Evolutionary conservation across 108 stramenopile species (phyloP), one percentile per base, ranked within the genome.

Genomic region (Cyclotella kingstonii): DNA sequence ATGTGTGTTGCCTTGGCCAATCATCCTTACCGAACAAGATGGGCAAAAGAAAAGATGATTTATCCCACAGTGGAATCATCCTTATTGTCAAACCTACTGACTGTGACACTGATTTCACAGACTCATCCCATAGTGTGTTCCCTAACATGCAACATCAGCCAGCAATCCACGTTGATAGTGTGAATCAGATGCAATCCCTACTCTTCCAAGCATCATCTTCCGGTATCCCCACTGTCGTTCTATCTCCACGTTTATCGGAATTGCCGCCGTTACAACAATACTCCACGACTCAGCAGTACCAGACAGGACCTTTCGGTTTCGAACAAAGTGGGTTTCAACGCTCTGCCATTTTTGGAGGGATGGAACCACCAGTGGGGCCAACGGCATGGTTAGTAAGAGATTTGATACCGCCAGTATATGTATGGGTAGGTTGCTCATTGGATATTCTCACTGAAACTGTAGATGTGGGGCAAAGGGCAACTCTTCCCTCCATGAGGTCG

Each of bases 361-460:
- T 55, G 4, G 84, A 85, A 61, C 84, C 87, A 15, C 87, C 87
- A 10, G 71, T 80, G 27, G 87, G 87, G 8, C 84, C 84, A 39
- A 80, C 84, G 12, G 78, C 82, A 14, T 88, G 84, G 82, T 47
- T 88, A 38, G 45, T 88, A 45, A 66, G 87, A 48, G 87, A 88
- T 65, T 85, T 88, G 68, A 57, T 74, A 25, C 87, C 87, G 14
- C 87, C 87, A 5, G 77, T 84, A 10, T 88, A 77, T 60, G 70
- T 69, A 33, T 88, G 84, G 84, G 71, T 88, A 22, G 84, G 82
- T 12, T 58, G 66, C 21, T 60, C 68, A 0, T 27, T 51, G 33
- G 59, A 60, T 41, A 34, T 68, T 1, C n/a, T 62, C 30, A 14
- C 38, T 8, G 8, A 46, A 25, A 54, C 65, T 14, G 54, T 62